Base-by-base conservation (phyloP, 1,139 yeast species). In the Taiozyma sp. region DNA sequence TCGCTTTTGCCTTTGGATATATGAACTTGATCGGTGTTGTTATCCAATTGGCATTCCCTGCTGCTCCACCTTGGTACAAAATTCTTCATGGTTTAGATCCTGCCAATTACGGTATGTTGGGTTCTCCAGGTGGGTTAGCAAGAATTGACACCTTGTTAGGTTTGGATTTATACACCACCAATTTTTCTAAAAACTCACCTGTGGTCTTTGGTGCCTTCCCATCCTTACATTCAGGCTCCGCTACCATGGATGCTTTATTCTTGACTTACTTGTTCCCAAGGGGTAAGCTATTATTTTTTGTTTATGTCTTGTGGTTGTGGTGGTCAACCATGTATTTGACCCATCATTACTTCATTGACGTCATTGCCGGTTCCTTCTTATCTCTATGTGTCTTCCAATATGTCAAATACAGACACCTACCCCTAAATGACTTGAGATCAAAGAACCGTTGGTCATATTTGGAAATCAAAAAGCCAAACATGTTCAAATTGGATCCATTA, bases 61-160 rank as follows among this genome's bases (percentile, higher is more conserved):
- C 96, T 47, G 97, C 99, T 53, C 96, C 99, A 35, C 99, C 99
- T 37, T 93, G 99, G 99, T 93, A 95, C 68, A 90, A 90, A 66
- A 81, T 81, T 57, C 69, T 84, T 48, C 84, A 93, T 65, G 97
- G 97, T 1, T 76, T 91, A 56, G 82, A 83, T 55, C 95, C 97
- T 24, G 99, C 99, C 7, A 81, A 89, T 68, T 93, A 95, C 68
- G 74, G 85, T 50, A 91, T 93, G 96, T 77, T 77, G 45, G 99
- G 99, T 21, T 85, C 95, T 1, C 97, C 99, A 4, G 99, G 99
- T 61, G 99, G 99, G 0, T 78, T 93, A 57, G 95, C 85, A 21
- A 79, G 99, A 63, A 89, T 93, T 58, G 99, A 93, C 68, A 68
- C 73, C 50, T 69, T 93, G 48, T 72, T 95, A 51, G 96, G 97